Evolutionary conservation across 352 stramenopile species (phyloP).

Genomic region (Pythium brassicae): DNA sequence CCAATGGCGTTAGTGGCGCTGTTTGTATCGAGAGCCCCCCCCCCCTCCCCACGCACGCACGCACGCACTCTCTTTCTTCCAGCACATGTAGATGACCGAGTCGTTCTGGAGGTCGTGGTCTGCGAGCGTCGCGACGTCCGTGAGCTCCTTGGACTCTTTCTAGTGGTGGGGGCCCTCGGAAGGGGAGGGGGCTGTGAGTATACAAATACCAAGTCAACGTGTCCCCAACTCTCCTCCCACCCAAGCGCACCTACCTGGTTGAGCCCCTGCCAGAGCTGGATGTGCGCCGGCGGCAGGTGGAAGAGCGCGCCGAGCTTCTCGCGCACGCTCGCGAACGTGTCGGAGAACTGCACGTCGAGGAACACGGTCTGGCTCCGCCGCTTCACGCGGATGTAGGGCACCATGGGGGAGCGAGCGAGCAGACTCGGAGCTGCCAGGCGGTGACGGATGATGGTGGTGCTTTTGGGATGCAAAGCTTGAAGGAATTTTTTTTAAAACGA

Average conservation of each 20-base stretch:
- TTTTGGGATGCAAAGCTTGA: too few species aligned
- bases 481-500: too few species aligned
- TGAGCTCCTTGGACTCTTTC: conserved; percentile 74
- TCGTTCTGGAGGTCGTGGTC: conserved; percentile 86
- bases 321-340: conserved; percentile 82
- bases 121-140: conserved; percentile 69
- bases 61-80: conserved; percentile 82
- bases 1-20: background rate
- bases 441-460: background rate
- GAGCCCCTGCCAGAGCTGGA: conserved; percentile 70
- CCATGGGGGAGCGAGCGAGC: conserved; percentile 16
- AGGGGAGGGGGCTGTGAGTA: background rate
- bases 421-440: background rate
- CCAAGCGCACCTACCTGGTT: conserved; percentile 32
- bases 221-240: background rate
- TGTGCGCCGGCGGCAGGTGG: conserved; percentile 42
- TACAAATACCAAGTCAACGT: conserved; percentile 1
- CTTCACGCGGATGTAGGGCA: conserved; percentile 88
- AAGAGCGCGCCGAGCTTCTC: conserved; percentile 75
- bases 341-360: conserved; percentile 69
- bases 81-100: conserved; percentile 81
- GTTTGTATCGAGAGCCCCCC: background rate
- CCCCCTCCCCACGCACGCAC: background rate
- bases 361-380: conserved; percentile 84
- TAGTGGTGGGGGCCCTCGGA: conserved; percentile 9